A percentile compares a stretch with the other conserved stretches of the same genome.
These are phyloP conservation scores for Epichloe aotearoae DNA, from an alignment of 2,329 filamentous ascomycete genomes.

Conservation along the genomic window DNA sequence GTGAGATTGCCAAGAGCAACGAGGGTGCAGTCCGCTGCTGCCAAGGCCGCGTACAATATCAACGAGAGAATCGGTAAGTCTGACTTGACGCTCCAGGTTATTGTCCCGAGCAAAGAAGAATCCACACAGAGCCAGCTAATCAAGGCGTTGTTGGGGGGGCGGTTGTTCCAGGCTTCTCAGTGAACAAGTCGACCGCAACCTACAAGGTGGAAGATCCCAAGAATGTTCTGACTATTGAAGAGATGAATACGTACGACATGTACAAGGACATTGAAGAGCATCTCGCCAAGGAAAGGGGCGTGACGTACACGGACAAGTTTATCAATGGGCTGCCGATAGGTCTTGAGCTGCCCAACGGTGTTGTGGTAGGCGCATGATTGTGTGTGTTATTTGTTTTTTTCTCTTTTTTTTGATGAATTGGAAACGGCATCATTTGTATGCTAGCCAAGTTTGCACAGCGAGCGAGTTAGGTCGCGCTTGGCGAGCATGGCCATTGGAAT, in stretches of 20 bases:
- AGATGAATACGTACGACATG: conserved; percentile 57
- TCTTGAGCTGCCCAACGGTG: conserved; percentile 34
- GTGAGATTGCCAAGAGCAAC: conserved; percentile 41
- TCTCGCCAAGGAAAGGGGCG: conserved; percentile 22
- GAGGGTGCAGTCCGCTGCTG: conserved; percentile 42
- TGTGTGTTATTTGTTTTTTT: background rate
- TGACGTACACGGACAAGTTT: conserved; percentile 24
- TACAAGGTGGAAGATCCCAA: conserved; percentile 51
- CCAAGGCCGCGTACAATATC: conserved; percentile 46
- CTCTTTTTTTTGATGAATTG: background rate
- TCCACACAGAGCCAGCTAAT: background rate
- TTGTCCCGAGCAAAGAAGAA: no score
- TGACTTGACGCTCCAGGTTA: background rate
- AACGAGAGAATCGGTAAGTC: conserved; percentile 44
- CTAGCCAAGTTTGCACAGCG: no score
- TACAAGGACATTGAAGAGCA: conserved; percentile 40
- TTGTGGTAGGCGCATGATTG: conserved; percentile 18
- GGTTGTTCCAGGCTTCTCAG: conserved; percentile 38
- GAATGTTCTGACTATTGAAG: conserved; percentile 52
- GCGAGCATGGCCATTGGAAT: no score
- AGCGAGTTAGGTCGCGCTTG: no score
- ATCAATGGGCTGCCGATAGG: conserved; percentile 32
- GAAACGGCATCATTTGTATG: no score
- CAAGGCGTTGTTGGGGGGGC: no score
- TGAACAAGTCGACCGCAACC: conserved; percentile 39